Evolutionary conservation across 1,284 basidiomycete species (phyloP), one percentile per base, ranked within the genome.

Genomic region (Leccinum subfulvum): DNA sequence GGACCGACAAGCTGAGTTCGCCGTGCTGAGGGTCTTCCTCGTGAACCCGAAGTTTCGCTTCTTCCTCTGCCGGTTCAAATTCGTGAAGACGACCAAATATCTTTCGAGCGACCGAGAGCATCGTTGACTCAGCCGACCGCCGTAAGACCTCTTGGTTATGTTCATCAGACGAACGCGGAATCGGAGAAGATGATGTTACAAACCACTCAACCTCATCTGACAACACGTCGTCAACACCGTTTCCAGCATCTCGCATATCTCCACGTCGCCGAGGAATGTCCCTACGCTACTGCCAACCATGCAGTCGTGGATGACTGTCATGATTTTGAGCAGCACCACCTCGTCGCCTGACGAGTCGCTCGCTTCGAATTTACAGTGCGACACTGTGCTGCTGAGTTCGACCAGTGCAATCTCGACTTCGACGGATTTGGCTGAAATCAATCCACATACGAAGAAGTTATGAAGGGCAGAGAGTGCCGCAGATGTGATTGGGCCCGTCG

Each of bases 161-260:
- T 57, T 63, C 56, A 58, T 71, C 57, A 66, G 57, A 61, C 30
- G 30, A 54, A 65, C 54, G 69, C 65, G 58, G 59, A 63, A 28
- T 30, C 23, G 14, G n/a, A 44, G 39, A 52, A 57, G 58, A 65
- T 33, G 56, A 60, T 39, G 59, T n/a, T 3, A 82, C 91, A 67
- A 68, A 95, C 94, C 96, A 70, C 93, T 94, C 5, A 98, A 81
- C 51, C 97, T 84, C 82, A 97, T 97, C 74, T 98, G 94, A 76
- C 97, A 98, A 68, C 95, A 95, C 70, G 97, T 98, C 39, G 95
- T 97, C 66, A 99, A 79, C 1, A 97, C 96, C 4, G 97, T 98
- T 79, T 99, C 97, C 72, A 99, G 82, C 88, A 99, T 95, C 78
- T 98, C 97, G 75, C 97, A 99, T 21, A 99, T 91, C 74, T 95